Evolutionary conservation across 495 filamentous ascomycete genomes (phyloP).

Genomic region (Aspergillus diversus): DNA sequence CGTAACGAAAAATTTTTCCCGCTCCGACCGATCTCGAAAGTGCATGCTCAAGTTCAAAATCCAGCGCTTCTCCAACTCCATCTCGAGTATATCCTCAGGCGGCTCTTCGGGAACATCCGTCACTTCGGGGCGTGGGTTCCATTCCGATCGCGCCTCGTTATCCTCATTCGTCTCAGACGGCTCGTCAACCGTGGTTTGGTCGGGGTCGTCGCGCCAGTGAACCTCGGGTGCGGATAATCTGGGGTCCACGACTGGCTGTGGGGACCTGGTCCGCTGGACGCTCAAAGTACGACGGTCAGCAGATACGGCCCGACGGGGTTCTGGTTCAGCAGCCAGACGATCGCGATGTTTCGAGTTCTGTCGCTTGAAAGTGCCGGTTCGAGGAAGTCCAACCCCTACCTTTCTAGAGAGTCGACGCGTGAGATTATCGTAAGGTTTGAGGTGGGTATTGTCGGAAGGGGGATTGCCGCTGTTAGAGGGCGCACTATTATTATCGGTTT

Average conservation of each 20-base stretch:
- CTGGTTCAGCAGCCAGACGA: slow-evolving; percentile 64
- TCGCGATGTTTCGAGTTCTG: slow-evolving; percentile 80
- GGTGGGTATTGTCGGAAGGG: background rate
- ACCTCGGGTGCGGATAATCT: slow-evolving; percentile 53
- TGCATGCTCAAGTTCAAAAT: slow-evolving; percentile 99
- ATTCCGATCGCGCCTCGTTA: slow-evolving; percentile 29
- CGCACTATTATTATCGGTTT: slow-evolving; percentile 19
- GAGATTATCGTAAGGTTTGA: slow-evolving; percentile 45
- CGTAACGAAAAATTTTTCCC: slow-evolving; percentile 98
- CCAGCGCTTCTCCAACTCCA: slow-evolving; percentile 88
- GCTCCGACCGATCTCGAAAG: slow-evolving; percentile 90
- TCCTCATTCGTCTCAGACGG: slow-evolving; percentile 34
- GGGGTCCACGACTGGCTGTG: slow-evolving; percentile 45
- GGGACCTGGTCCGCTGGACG: slow-evolving; percentile 47
- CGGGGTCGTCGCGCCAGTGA: slow-evolving; percentile 45
- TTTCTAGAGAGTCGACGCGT: slow-evolving; percentile 64
- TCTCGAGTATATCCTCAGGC: slow-evolving; percentile 62
- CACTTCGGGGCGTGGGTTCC: slow-evolving; percentile 34
- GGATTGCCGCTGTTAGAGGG: slow-evolving; percentile 1
- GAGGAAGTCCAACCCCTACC: slow-evolving; percentile 79
- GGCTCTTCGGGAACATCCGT: slow-evolving; percentile 36
- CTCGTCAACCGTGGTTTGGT: slow-evolving; percentile 43
- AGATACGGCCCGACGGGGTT: slow-evolving; percentile 75
- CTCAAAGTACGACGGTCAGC: slow-evolving; percentile 65
- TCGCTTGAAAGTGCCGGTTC: slow-evolving; percentile 74